Evolutionary conservation across 345 rosid genomes (phyloP).

Genomic region (Salix udensis): DNA sequence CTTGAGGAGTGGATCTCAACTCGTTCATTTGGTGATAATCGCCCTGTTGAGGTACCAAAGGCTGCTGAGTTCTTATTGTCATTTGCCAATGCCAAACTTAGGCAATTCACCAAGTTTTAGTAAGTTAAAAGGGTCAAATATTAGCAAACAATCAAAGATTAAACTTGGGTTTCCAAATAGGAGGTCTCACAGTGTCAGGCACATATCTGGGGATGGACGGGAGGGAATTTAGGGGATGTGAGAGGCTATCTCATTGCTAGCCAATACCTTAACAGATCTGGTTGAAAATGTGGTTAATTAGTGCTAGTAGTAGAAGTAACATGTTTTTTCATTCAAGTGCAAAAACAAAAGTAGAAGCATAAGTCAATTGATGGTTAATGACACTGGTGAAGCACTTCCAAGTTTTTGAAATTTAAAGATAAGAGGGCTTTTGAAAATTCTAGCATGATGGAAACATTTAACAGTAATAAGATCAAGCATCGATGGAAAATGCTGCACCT

Average conservation of each 20-base stretch:
- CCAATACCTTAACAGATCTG: neutral
- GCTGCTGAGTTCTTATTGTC: neutral
- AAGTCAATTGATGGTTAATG: neutral
- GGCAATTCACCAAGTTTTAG: neutral
- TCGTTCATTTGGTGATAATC: slow-evolving; percentile 53
- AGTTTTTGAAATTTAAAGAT: neutral
- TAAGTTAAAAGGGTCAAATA: neutral
- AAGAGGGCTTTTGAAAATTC: neutral
- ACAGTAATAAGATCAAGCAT: neutral
- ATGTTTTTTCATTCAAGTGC: neutral
- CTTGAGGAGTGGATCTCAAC: slow-evolving; percentile 89
- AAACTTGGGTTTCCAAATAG: neutral
- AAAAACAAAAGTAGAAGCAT: neutral
- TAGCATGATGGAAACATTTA: neutral
- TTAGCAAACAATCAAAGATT: neutral
- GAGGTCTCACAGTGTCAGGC: neutral
- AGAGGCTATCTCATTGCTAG: neutral
- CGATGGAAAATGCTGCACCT: neutral
- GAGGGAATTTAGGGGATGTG: neutral
- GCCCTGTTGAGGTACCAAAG: slow-evolving; percentile 52
- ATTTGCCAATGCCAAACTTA: neutral
- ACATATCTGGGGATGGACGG: neutral
- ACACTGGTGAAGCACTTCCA: neutral
- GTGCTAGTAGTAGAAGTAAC: neutral
- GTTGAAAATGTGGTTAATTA: neutral